Conservation (phyloP, 1,284 basidiomycete species). For the Bondarzewia mesenterica region DNA sequence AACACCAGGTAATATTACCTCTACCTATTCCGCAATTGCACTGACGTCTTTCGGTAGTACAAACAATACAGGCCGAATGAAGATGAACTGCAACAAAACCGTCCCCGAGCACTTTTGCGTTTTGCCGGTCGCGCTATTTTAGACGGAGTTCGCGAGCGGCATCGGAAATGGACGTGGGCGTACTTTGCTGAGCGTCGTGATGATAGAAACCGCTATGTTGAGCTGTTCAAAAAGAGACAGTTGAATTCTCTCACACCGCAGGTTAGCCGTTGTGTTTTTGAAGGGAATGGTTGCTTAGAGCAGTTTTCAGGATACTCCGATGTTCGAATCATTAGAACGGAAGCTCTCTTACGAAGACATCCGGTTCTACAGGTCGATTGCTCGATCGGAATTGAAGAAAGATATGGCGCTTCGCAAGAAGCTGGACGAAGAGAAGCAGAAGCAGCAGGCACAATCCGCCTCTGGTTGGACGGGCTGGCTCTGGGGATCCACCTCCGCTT, state of each 20-base stretch:
- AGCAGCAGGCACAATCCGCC: conserved; percentile 37
- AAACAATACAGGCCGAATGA: conserved; percentile 69
- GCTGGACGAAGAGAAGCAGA: conserved; percentile 62
- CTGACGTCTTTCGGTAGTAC: conserved; percentile 45
- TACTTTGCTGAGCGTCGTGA: conserved; percentile 88
- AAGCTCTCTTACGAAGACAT: conserved; percentile 94
- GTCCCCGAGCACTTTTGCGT: conserved; percentile 65
- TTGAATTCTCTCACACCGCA: conserved; percentile 46
- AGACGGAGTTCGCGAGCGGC: conserved; percentile 81
- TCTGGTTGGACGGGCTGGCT: conserved; percentile 79
- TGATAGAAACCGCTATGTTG: conserved; percentile 79
- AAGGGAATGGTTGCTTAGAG: background rate
- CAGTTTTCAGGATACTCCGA: conserved; percentile 45
- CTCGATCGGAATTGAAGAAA: conserved; percentile 82
- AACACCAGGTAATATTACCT: conserved; percentile 61
- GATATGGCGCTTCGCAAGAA: conserved; percentile 67
- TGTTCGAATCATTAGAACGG: conserved; percentile 66
- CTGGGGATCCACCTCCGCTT: conserved; percentile 54
- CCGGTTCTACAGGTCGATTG: conserved; percentile 95
- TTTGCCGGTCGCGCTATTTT: conserved; percentile 84
- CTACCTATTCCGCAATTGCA: background rate
- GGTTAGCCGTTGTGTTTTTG: conserved; percentile 24
- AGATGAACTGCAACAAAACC: conserved; percentile 56
- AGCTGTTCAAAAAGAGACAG: conserved; percentile 78
- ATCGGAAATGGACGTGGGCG: conserved; percentile 86